Evolutionary conservation across 805 yeast genomes (phyloP), one percentile per base, ranked within the genome.

Genomic region (Cyberlindnera saturnus): DNA sequence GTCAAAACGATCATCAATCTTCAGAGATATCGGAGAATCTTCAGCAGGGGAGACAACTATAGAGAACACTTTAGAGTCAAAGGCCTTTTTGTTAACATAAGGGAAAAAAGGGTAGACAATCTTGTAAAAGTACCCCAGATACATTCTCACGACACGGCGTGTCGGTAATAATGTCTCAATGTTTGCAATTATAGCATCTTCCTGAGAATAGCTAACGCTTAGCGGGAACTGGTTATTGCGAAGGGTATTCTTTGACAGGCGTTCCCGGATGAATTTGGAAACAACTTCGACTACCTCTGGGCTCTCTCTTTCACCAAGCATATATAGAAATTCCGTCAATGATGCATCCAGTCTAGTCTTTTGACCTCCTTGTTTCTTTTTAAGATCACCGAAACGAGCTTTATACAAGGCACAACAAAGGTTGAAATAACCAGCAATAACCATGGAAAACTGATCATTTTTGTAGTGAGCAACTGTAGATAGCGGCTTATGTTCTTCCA

Each of bases 91-190:
- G 44, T 73, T 76, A 17, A 75, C 34, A 39, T 59, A 73, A 1
- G 81, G 81, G 60, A 67, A 63, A 48, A 68, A 73, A 2, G 79
- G 75, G 51, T 74, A 73, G 6, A 74, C 51, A 49, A 60, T 62
- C 17, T 53, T 51, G 55, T 73, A 75, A 51, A 66, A 76, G 3
- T 75, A 49, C 16, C 64, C 62, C 19, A 75, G 41, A 26, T 73
- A 62, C 29, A 65, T 51, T 71, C 72, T 73, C 5, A 69, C 55
- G 2, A 70, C 61, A 18, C 56, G 59, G 36, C 56, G 61, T 4
- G 59, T 49, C 0, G 81, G 81, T 6, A 73, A 50, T 0, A 64
- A 53, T 3, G 50, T 34, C 45, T 64, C 65, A 9, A 70, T 60
- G 40, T 60, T 53, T 18, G 56, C 55, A 38, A 69, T 64, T 13